Conservation (phyloP, 139 green algal genomes). For the Micractinium sp. region DNA sequence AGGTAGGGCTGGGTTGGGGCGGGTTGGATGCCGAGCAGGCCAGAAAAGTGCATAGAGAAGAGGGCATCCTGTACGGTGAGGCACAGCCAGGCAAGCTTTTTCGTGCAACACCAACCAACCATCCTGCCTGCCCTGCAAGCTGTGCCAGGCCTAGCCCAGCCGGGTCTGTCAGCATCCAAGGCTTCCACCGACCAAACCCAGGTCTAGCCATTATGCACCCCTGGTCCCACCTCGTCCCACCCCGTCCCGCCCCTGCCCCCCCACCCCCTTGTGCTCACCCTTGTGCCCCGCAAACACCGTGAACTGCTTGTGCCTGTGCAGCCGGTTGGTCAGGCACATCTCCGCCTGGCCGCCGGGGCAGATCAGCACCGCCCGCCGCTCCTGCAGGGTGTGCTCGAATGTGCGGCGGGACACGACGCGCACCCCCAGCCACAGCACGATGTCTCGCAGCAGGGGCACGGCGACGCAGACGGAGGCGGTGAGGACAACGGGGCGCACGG, state of each 20-base stretch:
- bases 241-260: neutral
- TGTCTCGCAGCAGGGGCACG: conserved; percentile 40
- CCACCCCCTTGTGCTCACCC: conserved; percentile 15
- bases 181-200: too few relatives aligned
- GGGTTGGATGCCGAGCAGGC: neutral
- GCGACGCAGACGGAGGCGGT: conserved; percentile 70
- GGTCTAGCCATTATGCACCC: too few relatives aligned
- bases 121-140: neutral
- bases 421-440: conserved; percentile 32
- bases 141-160: neutral
- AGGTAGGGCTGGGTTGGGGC: neutral
- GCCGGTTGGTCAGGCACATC: conserved; percentile 37
- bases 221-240: neutral
- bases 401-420: conserved; percentile 67
- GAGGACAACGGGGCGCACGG: conserved; percentile 60
- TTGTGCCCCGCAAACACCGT: conserved; percentile 59
- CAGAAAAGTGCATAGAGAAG: neutral
- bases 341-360: conserved; percentile 82
- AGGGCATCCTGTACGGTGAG: too few relatives aligned
- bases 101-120: neutral
- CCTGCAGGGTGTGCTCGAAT: conserved; percentile 68
- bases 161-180: neutral
- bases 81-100: too few relatives aligned
- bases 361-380: conserved; percentile 75
- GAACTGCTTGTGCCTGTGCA: conserved; percentile 43